Conservation (phyloP, 2,329 filamentous ascomycete genomes). For the Alternaria atra region DNA sequence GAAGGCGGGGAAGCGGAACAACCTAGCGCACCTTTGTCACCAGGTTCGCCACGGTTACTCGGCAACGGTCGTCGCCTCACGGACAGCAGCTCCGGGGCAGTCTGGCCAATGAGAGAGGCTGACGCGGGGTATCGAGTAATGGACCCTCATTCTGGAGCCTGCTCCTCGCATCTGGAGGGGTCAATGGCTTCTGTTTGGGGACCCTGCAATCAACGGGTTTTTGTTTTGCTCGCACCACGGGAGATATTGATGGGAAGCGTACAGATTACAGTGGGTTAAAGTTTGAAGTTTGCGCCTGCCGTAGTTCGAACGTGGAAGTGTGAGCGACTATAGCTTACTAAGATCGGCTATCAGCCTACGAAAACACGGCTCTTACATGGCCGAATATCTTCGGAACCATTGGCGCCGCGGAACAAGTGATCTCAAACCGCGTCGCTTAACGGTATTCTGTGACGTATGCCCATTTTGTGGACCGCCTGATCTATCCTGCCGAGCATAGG, state of each 20-base stretch:
- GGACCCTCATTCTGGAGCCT: constrained; percentile 7
- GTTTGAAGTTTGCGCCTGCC: constrained; percentile 2
- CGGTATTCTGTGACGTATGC: not conserved
- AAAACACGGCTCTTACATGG: not conserved
- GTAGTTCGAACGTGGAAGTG: constrained; percentile 16
- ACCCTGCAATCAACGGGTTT: not conserved
- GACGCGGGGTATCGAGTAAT: not conserved
- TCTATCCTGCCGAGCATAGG: not conserved
- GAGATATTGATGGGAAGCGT: constrained; percentile 5
- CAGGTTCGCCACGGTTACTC: not conserved
- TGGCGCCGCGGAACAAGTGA: constrained; percentile 1
- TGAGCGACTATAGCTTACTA: constrained; percentile 3
- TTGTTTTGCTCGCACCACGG: constrained; percentile 5
- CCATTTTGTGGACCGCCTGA: not conserved
- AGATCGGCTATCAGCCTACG: not conserved
- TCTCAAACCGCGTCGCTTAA: not conserved
- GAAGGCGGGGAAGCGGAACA: constrained; percentile 16
- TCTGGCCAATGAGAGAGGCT: not conserved
- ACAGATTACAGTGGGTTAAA: not conserved
- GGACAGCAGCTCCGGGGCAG: not conserved
- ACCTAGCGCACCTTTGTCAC: constrained; percentile 1
- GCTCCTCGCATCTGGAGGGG: not conserved
- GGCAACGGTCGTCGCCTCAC: constrained; percentile 11
- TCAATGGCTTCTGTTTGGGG: not conserved
- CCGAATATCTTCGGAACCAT: constrained; percentile 12